Base-by-base conservation (phyloP, 2,329 filamentous ascomycete species). In the Curvularia eragrostidis region DNA sequence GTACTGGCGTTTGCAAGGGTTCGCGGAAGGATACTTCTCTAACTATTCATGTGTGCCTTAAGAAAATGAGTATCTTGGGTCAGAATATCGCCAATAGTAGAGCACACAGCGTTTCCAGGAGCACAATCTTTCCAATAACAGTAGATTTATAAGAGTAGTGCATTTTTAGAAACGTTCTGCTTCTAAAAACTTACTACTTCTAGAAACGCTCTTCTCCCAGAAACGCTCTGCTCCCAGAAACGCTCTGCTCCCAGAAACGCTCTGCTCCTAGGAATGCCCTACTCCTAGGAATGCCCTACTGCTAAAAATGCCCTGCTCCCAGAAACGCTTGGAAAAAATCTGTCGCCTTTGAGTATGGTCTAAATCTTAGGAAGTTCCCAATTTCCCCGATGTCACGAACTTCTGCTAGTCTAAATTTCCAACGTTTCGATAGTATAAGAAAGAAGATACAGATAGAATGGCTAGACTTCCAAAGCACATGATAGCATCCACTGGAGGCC, bases 11-110 rank as follows among this genome's bases (percentile, higher is more conserved):
- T 52, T 47, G n/a, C 24, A 48, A 3, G 34, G 13, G 32, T 32
- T 43, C 28, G 13, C 26, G 28, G 44, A 52, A 52, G 30, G 39
- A 52, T 52, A 46, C 30, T 46, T 52, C 38, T 26, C 12, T 19
- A 52, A 52, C 38, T 52, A 43, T 52, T 38, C 13, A 44, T 44
- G 15, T 13, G 38, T 23, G 13, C 38, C 10, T 23, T 19, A 7
- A n/a, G 21, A 23, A 41, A 12, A 41, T 41, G 38, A 41, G 38
- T 23, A n/a, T 41, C 38, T 41, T 7, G 21, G 38, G 21, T 23
- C 38, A 41, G 38, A 18, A 23, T 18, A 32, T 15, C n/a, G 5
- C 12, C 13, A n/a, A 24, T 54, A 42, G 6, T 34, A 43, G 43
- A 7, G 39, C n/a, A 30, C 34, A n/a, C 15, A 9, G 21, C 32